Conservation (phyloP, 2,329 filamentous ascomycete species). For the Pyricularia grisea region DNA sequence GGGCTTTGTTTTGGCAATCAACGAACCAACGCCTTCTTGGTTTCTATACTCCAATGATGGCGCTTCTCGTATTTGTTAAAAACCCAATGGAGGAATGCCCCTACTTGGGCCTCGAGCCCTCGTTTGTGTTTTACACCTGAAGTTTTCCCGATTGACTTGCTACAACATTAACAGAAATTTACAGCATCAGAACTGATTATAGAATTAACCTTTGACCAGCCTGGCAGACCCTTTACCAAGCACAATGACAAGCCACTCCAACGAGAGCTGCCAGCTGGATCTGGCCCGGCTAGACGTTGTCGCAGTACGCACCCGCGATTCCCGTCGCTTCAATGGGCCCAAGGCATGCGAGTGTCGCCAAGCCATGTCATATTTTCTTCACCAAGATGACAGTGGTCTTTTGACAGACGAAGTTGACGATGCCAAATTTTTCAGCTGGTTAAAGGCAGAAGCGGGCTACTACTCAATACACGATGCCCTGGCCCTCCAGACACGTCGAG, state of each 20-base stretch:
- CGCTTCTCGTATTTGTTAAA: background rate
- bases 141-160: background rate
- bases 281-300: background rate
- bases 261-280: constrained; percentile 7
- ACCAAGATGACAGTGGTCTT: background rate
- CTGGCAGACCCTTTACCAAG: background rate
- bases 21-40: background rate
- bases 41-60: background rate
- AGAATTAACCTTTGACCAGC: background rate
- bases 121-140: background rate
- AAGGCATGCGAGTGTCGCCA: background rate
- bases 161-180: background rate
- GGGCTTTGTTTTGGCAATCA: background rate
- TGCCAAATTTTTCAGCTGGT: background rate
- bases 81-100: background rate
- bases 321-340: background rate
- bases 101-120: background rate
- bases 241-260: background rate
- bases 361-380: background rate
- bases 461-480: background rate
- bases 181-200: background rate
- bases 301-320: background rate
- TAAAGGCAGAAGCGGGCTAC: background rate
- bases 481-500: background rate
- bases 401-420: background rate